Base-by-base conservation (phyloP, 768 basidiomycete species). In the Amanita inopinata region DNA sequence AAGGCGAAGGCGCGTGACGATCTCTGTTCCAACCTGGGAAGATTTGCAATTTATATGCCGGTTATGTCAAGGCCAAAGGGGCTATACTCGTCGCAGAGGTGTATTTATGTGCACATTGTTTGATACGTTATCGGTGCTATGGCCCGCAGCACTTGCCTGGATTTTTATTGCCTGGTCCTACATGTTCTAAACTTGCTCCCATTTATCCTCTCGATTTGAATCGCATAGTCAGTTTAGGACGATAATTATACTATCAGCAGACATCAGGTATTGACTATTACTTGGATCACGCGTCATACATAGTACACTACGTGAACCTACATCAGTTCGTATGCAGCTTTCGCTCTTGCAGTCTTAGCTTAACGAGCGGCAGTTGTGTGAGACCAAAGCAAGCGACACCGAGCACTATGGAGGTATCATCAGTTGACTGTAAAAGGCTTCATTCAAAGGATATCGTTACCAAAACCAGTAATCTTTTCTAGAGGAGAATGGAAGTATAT, bases 401-500 rank as follows among this genome's bases (percentile, higher is more conserved):
- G 10, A 44, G 43, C 12, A 20, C 43, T 44, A 22, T n/a, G 6
- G 9, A 34, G 18, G 9, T 14, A 1, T 15, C 12, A 19, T 44
- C 27, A 44, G 17, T 22, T 5, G 5, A 2, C 5, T 12, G 6
- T 5, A 19, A 5, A n/a, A 8, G 28, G 7, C 20, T 2, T 12
- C 15, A 31, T 38, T 18, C 5, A 15, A 37, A 37, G 17, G 28
- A 17, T 39, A 33, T 10, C 78, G 87, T 56, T 55, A 93, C 91
- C 30, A 46, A 82, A 84, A 9, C 94, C 94, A 2, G 82, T 78
- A 24, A 88, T 47, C 64, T 98, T 97, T 65, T 97, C 94, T 9
- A 70, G 61, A 0, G 89, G 88, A 3, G 82, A 71, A 56, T 98
- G 94, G 67, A 94, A 98, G 59, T 90, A 97, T 5, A 94, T 64